A percentile compares a stretch with the other conserved stretches of the same genome.
Conservation (phyloP, 768 basidiomycete species). For the Asterophora lycoperdoides region DNA sequence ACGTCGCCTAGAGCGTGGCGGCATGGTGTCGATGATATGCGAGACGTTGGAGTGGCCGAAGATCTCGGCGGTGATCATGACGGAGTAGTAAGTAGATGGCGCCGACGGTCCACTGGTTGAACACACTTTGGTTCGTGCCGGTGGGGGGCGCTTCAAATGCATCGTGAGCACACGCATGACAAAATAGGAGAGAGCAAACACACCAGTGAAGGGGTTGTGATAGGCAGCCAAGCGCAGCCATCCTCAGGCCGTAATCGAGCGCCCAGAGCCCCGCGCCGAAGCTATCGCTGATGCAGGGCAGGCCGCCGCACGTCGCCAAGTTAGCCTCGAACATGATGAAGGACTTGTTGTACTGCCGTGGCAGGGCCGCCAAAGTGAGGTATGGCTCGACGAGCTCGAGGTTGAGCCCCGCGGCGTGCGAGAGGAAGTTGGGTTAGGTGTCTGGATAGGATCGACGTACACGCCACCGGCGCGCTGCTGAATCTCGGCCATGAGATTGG, state of each 20-base stretch:
- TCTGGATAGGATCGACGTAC: slow-evolving; percentile 37
- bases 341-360: slow-evolving; percentile 39
- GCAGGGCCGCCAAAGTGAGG: slow-evolving; percentile 41
- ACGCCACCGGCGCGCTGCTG: slow-evolving; percentile 51
- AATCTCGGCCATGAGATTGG: slow-evolving; percentile 63
- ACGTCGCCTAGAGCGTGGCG: no score
- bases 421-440: slow-evolving; percentile 55
- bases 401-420: slow-evolving; percentile 47
- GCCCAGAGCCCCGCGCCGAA: slow-evolving; percentile 67
- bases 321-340: slow-evolving; percentile 73
- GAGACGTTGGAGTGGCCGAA: slow-evolving; percentile 63
- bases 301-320: slow-evolving; percentile 65
- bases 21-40: slow-evolving; percentile 59
- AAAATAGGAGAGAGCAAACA: slow-evolving; percentile 21
- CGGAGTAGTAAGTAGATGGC: slow-evolving; percentile 72
- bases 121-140: slow-evolving; percentile 52
- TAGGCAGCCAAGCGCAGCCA: slow-evolving; percentile 60
- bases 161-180: not conserved
- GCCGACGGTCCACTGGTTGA: slow-evolving; percentile 70
- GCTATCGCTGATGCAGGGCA: slow-evolving; percentile 56
- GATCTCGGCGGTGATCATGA: slow-evolving; percentile 64
- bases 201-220: slow-evolving; percentile 68
- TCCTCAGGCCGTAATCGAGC: slow-evolving; percentile 58
- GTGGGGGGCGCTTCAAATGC: slow-evolving; percentile 35
- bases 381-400: slow-evolving; percentile 57